Conservation (phyloP, 2,329 filamentous ascomycete species). For the Fusarium veterinarium region DNA sequence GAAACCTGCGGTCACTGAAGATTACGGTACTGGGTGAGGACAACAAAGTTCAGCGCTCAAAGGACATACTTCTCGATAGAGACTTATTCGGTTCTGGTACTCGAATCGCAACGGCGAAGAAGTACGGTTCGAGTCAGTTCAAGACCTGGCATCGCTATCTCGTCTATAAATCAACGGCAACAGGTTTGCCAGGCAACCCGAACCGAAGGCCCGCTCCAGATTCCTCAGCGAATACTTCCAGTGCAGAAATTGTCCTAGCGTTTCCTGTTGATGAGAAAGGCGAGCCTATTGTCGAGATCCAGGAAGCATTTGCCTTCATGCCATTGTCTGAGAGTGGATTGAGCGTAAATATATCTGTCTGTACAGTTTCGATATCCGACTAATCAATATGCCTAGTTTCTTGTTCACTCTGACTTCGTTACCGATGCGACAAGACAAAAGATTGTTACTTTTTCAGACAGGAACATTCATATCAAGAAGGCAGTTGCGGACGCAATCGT, state of each 20-base stretch:
- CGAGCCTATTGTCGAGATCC: not conserved
- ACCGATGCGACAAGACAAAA: accelerated
- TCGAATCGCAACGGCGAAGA: not conserved
- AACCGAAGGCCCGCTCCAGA: not conserved
- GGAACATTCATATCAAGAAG: not conserved
- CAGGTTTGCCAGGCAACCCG: not conserved
- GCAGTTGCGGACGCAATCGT: not conserved
- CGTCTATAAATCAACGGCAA: not conserved
- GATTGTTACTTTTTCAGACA: accelerated
- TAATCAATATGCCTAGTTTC: not conserved
- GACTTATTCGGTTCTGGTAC: not conserved
- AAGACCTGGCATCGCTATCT: not conserved
- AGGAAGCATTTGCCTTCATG: not conserved
- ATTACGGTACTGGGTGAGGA: not conserved
- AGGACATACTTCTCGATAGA: not conserved
- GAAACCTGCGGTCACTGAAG: not conserved
- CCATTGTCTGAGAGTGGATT: not conserved
- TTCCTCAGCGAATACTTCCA: accelerated
- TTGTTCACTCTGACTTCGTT: not conserved
- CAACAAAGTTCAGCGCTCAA: not conserved
- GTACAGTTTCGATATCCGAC: no score
- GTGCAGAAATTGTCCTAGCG: not conserved
- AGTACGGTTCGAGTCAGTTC: accelerated
- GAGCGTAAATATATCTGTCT: no score
- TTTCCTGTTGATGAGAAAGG: not conserved